Conservation (phyloP, 2,329 filamentous ascomycete species). For the Davidsoniella virescens region DNA sequence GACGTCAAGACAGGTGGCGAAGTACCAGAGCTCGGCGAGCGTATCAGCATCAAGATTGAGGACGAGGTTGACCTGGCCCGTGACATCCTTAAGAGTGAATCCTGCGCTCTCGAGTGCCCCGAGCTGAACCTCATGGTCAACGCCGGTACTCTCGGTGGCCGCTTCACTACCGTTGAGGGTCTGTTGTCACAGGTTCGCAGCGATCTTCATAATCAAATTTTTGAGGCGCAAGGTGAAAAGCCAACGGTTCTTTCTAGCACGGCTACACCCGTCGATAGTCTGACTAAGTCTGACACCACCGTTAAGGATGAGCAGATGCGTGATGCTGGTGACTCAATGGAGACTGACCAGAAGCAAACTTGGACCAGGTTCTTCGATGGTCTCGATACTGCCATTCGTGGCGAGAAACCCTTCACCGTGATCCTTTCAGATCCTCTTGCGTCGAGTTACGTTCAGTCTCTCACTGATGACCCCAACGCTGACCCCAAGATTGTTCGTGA, state of each 20-base stretch:
- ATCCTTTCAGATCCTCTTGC: conserved; percentile 78
- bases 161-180: conserved; percentile 94
- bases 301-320: conserved; percentile 38
- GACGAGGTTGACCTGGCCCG: conserved; percentile 59
- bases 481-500: conserved; percentile 71
- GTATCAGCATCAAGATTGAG: conserved; percentile 61
- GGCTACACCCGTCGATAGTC: conserved; percentile 2
- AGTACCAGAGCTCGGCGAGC: conserved; percentile 71
- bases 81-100: conserved; percentile 94
- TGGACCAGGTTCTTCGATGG: conserved; percentile 73
- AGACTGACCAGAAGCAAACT: conserved; percentile 42
- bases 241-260: conserved; percentile 5
- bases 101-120: conserved; percentile 70
- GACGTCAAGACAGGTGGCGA: conserved; percentile 96
- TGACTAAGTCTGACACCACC: conserved; percentile 18
- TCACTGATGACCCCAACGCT: conserved; percentile 50
- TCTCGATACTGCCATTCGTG: conserved; percentile 62
- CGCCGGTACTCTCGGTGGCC: conserved; percentile 82
- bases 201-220: conserved; percentile 78
- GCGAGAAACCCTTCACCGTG: conserved; percentile 65
- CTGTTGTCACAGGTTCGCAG: conserved; percentile 82
- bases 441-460: conserved; percentile 83
- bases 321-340: conserved; percentile 63
- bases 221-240: conserved; percentile 39
- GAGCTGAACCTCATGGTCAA: conserved; percentile 79